phyloP scores from a whole-genome alignment of 441 rosid genomes.

The Macaranga tanarius region DNA sequence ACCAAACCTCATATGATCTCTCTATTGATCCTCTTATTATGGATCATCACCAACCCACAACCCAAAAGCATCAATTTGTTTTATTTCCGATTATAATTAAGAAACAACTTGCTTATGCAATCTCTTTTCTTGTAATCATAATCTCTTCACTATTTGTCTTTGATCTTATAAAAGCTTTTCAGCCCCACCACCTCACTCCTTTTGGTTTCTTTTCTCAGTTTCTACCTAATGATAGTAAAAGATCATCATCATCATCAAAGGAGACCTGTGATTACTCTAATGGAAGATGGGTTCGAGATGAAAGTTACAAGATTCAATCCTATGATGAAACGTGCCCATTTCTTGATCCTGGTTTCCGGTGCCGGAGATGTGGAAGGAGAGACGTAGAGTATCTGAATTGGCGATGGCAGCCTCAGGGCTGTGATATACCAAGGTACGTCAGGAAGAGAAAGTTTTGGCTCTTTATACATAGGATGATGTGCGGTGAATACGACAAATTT shows the following conservation, averaged over 20 bases:
- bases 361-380: slow-evolving; percentile 54
- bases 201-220: slow-evolving; percentile 36
- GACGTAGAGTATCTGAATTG: slow-evolving; percentile 63
- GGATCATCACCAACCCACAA: slow-evolving; percentile 37
- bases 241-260: neutral
- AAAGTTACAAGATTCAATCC: slow-evolving; percentile 26
- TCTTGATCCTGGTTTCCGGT: slow-evolving; percentile 81
- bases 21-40: slow-evolving; percentile 30
- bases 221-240: neutral
- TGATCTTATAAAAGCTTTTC: slow-evolving; percentile 27
- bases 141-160: slow-evolving; percentile 41
- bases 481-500: too few species aligned
- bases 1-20: neutral
- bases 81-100: slow-evolving; percentile 29
- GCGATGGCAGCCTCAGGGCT: slow-evolving; percentile 86
- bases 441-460: too few species aligned
- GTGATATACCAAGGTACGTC: slow-evolving; percentile 84
- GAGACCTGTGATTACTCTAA: slow-evolving; percentile 53
- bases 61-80: slow-evolving; percentile 23
- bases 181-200: slow-evolving; percentile 25
- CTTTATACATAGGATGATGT: too few species aligned
- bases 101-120: slow-evolving; percentile 32
- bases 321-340: slow-evolving; percentile 70
- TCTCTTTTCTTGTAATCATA: slow-evolving; percentile 35
- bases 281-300: slow-evolving; percentile 72